Evolutionary conservation across 1,139 yeast species (phyloP), one percentile per base, ranked within the genome.

Genomic region (Arxiozyma slooffiae): DNA sequence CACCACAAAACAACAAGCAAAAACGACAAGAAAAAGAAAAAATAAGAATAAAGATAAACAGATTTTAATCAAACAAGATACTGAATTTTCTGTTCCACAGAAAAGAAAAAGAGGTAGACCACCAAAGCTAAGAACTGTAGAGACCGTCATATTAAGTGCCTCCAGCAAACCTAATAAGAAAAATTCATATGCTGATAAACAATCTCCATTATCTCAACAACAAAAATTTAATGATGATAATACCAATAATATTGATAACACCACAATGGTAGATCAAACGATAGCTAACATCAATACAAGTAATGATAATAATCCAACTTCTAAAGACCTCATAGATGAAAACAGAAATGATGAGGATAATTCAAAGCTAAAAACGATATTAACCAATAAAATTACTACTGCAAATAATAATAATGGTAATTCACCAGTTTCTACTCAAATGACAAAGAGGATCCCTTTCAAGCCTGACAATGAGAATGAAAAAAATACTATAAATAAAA

Each of bases 71-170:
- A 3, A 18, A 9, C 38, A 26, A 30, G 44, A 42, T 6, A 42
- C 34, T 22, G 50, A 53, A 14, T 46, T 38, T n/a, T n/a, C 9
- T 17, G 18, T 14, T 21, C 42, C 41, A 39, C 41, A 42, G 17
- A 60, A 58, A 47, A 59, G 61, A 44, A 59, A 53, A 53, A 60
- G 68, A 53, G 68, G 68, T 34, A 58, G 67, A 49, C 68, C 68
- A 18, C 67, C 67, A 7, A 65, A 63, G 51, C 58, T 58, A 55
- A 62, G 60, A 54, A 61, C 62, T 7, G 63, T 59, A 2, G 61
- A 59, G 37, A 52, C 62, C 16, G 58, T 59, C 8, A 52, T 58
- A 16, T 49, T 50, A 26, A 49, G 46, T 47, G 16, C 50, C 49
- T n/a, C 48, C 48, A 18, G 38, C 23, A 22, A 40, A 42, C 21